Evolutionary conservation across 805 yeast genomes (phyloP), one percentile per base, ranked within the genome.

Genomic region (Saccharomycopsis sp.): DNA sequence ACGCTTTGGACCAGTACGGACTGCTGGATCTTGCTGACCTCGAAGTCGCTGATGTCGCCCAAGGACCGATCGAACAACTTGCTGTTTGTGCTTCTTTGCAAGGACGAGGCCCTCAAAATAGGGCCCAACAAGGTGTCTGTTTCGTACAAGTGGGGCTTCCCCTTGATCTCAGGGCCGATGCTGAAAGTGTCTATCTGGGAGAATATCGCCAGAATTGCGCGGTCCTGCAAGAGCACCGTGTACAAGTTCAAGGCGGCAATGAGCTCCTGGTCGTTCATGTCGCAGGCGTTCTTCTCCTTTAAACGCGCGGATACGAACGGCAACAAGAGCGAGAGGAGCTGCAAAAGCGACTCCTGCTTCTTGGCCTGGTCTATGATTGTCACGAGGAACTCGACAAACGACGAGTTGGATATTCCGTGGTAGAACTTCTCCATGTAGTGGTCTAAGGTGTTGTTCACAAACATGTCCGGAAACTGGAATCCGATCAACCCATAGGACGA

Each of bases 71-170:
- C 67, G 57, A 73, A 77, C 62, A 84, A 83, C 60, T 79, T 80
- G 16, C 73, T 64, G 0, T 77, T 68, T 0, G 82, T 79, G 21
- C 75, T 73, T n/a, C 76, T 70, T 2, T 78, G 76, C 52, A 91
- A 71, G 0, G 97, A 96, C 0, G 96, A 88, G 21, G 90, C 71
- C 58, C 84, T 75, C 56, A 89, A 78, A 34, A 90, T 75, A 5
- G 96, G 87, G 1, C 97, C 98, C 56, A 92, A 71, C 16, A 89
- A 70, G 0, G 96, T 81, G 23, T 75, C 74, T 15, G 73, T 72
- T 65, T 88, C 95, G 65, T 79, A 79, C 51, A 78, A 76, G 16
- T 78, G 70, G 1, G 86, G 81, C 9, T 78, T 71, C 14, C 69
- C 16, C 21, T 24, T 46, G 23, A 7, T 62, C 53, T 75, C 70